Percentiles rank a stretch among this genome's conserved stretches.
phyloP scores from a whole-genome alignment of 148 eudicot genomes.

The Chenopodium quinoa region DNA sequence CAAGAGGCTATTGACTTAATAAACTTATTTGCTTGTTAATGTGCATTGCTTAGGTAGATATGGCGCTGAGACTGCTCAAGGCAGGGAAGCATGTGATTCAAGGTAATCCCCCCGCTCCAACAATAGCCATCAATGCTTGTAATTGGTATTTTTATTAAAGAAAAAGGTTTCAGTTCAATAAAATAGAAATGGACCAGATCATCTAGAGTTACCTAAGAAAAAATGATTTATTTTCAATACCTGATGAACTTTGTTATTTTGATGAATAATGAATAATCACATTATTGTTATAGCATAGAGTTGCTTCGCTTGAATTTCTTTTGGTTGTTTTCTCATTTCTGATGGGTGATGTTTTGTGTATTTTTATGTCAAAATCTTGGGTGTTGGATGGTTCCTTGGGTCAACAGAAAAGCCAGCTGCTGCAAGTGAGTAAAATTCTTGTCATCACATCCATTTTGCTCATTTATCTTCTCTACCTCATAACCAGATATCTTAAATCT shows the following conservation, averaged over 20 bases:
- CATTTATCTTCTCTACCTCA: not conserved
- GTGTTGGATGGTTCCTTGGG: slow-evolving; percentile 38
- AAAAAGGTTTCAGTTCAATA: not conserved
- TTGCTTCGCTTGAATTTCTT: not conserved
- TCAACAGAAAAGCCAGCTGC: slow-evolving; percentile 92
- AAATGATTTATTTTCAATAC: not conserved
- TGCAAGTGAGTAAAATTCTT: slow-evolving; percentile 58
- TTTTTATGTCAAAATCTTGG: slow-evolving; percentile 31
- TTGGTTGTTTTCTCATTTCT: slow-evolving; percentile 23
- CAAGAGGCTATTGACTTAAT: not conserved
- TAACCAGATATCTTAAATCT: not conserved
- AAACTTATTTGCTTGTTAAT: not conserved
- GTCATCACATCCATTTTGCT: not conserved
- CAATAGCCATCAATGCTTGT: not conserved
- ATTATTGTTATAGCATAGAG: not conserved
- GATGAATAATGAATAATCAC: not conserved
- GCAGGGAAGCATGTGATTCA: slow-evolving; percentile 98
- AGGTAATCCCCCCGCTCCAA: slow-evolving; percentile 40
- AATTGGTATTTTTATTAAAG: not conserved
- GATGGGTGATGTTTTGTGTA: slow-evolving; percentile 15
- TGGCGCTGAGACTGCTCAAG: slow-evolving; percentile 73
- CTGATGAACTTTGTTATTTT: not conserved
- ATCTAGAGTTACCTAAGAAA: not conserved
- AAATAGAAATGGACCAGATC: not conserved
- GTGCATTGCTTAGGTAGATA: slow-evolving; percentile 58